Evolutionary conservation across 2,329 filamentous ascomycete species (phyloP), one percentile per base, ranked within the genome.

Genomic region (Verticillium longisporum): DNA sequence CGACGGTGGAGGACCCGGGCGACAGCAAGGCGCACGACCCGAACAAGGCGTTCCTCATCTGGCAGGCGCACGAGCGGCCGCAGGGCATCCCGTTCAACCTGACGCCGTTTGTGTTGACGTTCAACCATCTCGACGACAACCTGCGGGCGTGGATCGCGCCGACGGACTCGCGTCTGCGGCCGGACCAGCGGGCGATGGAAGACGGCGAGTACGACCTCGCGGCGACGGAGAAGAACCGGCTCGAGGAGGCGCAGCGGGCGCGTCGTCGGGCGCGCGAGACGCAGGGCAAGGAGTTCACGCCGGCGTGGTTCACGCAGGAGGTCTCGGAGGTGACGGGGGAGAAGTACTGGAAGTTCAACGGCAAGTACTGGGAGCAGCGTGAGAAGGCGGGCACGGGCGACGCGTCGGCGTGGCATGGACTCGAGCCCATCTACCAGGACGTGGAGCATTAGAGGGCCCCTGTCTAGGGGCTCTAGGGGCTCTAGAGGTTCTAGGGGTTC

Each of bases 161-260:
- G 0, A 99, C 95, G 0, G 95, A 99, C 73, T 96, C 94, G 1
- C 84, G 95, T n/a, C 80, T 97, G 36, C 84, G 95, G 34, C 94
- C 95, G 0, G 95, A 99, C 74, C 95, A 99, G 78, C 84, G 95
- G 11, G 95, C 95, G 1, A 99, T 99, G 95, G 95, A 99, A 73
- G 93, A 98, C 64, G 95, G 94, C n/a, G 86, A 93, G 75, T 99
- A 99, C 71, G 94, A 98, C 70, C 82, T 95, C 62, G 95, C 95
- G 1, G 95, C 94, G 0, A 85, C 84, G 5, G 95, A 99, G 80
- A 99, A 99, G 84, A 95, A 94, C 70, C 83, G 95, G 1, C 85
- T 99, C 0, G 95, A 99, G 75, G 90, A 97, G 78, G 92, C 88
- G 65, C 95, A 99, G 79, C 83, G 95, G 62, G 87, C 88, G 10